These are phyloP conservation scores for Ceratocystis alfenasii DNA, from an alignment of 2,329 filamentous ascomycete genomes.

Conservation along the genomic window DNA sequence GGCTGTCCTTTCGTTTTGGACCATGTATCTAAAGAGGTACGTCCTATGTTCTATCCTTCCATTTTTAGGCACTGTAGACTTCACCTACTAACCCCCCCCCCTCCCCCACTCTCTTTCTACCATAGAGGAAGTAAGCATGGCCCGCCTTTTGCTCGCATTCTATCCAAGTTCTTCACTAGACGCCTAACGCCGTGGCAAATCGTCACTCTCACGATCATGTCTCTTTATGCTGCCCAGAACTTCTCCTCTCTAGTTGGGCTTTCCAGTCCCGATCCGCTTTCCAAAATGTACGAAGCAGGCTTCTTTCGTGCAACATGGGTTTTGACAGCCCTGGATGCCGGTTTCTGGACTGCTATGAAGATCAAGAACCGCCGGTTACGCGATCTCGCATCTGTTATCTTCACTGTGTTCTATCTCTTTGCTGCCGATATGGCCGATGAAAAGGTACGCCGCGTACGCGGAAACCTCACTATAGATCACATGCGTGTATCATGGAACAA, in stretches of 20 bases:
- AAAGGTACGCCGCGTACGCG: conserved; percentile 84
- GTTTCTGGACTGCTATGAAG: conserved; percentile 97
- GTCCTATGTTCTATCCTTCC: conserved; percentile 23
- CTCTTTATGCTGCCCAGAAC: conserved; percentile 83
- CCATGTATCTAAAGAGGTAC: conserved; percentile 65
- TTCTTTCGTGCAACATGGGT: conserved; percentile 98
- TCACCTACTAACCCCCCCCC: background rate
- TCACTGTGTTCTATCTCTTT: conserved; percentile 81
- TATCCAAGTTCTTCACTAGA: conserved; percentile 60
- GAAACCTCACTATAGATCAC: conserved; percentile 79
- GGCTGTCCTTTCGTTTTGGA: conserved; percentile 85
- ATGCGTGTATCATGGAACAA: conserved; percentile 93
- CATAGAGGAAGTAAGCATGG: conserved; percentile 73
- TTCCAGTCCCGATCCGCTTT: conserved; percentile 83
- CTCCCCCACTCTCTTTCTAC: background rate
- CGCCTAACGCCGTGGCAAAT: conserved; percentile 82
- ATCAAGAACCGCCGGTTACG: conserved; percentile 67
- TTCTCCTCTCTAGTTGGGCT: conserved; percentile 86
- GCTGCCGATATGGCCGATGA: conserved; percentile 91
- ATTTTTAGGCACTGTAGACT: background rate
- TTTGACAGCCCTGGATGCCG: conserved; percentile 83
- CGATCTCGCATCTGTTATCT: conserved; percentile 70
- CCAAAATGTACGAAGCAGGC: conserved; percentile 81
- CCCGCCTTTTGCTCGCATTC: conserved; percentile 57
- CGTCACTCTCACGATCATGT: conserved; percentile 74